Evolutionary conservation across 805 yeast species (phyloP), one percentile per base, ranked within the genome.

Genomic region (Lipomyces sp.): DNA sequence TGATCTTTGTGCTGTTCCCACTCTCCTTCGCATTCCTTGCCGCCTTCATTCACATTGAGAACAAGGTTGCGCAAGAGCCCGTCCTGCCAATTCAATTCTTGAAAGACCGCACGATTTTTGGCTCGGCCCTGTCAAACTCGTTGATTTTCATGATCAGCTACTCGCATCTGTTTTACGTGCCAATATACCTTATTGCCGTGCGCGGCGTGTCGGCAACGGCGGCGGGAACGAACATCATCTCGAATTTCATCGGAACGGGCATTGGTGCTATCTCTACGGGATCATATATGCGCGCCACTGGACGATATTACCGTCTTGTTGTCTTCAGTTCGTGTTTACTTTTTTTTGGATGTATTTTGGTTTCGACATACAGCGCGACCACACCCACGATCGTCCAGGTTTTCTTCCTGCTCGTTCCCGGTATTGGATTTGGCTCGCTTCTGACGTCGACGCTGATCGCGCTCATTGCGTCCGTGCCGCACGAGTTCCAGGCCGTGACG

Each of bases 361-460:
- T 75, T 63, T 45, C 53, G 37, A 28, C 61, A 49, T 45, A 61
- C 35, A 61, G 62, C 19, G 59, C 38, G n/a, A 16, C 26, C 28
- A 50, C 63, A 4, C 35, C 66, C 1, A 50, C 67, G 43, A 56
- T 70, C 43, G 54, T 61, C 10, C 83, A 80, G 52, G 77, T 67
- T 49, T 40, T 73, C 1, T 65, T 78, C 35, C 63, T 80, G 51
- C 59, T 79, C 18, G 68, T 81, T 8, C 78, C 81, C 5, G 88
- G 93, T 7, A 70, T 79, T 33, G 86, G 85, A 0, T 80, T 83
- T 58, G 79, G 95, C 0, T 70, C 79, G 2, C 74, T 81, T 65
- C 72, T 86, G 54, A 86, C 95, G 0, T 79, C 85, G 2, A 81
- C 90, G 0, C 70, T 87, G 42, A 68, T 86, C 32, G 84, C 95